These are phyloP conservation scores for Hymenochaete sp. DNA, from an alignment of 1,284 basidiomycete species.

Conservation along the genomic window DNA sequence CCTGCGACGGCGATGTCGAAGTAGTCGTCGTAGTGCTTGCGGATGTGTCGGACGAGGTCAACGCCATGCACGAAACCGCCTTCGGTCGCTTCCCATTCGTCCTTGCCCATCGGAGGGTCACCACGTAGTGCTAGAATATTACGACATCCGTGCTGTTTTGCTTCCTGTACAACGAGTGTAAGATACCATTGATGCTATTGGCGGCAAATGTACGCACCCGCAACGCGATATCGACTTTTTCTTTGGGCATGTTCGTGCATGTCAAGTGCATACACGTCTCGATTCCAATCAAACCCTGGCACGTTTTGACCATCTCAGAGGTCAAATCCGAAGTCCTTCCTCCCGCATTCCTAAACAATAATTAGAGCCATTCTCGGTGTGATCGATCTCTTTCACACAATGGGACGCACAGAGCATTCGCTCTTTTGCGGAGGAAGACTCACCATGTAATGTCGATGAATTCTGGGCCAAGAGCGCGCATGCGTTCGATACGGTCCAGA, in stretches of 20 bases:
- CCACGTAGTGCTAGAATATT: slow-evolving; percentile 95
- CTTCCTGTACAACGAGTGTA: slow-evolving; percentile 51
- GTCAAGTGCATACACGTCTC: slow-evolving; percentile 99
- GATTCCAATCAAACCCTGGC: slow-evolving; percentile 84
- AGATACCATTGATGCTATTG: slow-evolving; percentile 18
- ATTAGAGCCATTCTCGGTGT: slow-evolving; percentile 3
- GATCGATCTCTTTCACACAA: slow-evolving; percentile 2
- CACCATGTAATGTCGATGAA: slow-evolving; percentile 98
- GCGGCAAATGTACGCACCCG: slow-evolving; percentile 41
- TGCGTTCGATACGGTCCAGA: slow-evolving; percentile 94
- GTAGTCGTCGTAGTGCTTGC: slow-evolving; percentile 73
- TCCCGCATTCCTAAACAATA: slow-evolving; percentile 75
- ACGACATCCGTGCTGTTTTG: slow-evolving; percentile 85
- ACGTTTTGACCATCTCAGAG: slow-evolving; percentile 93
- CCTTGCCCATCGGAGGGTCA: slow-evolving; percentile 83
- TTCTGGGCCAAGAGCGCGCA: slow-evolving; percentile 91
- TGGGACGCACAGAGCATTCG: not conserved
- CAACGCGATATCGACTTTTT: slow-evolving; percentile 88
- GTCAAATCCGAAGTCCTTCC: slow-evolving; percentile 90
- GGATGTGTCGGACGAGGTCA: slow-evolving; percentile 86
- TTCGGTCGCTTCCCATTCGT: slow-evolving; percentile 86
- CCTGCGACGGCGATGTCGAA: slow-evolving; percentile 93
- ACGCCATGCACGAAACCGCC: slow-evolving; percentile 85
- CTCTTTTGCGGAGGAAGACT: no score
- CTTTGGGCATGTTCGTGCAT: slow-evolving; percentile 95